These are phyloP conservation scores for Coniella lustricola DNA, from an alignment of 2,329 filamentous ascomycete species.

Conservation along the genomic window DNA sequence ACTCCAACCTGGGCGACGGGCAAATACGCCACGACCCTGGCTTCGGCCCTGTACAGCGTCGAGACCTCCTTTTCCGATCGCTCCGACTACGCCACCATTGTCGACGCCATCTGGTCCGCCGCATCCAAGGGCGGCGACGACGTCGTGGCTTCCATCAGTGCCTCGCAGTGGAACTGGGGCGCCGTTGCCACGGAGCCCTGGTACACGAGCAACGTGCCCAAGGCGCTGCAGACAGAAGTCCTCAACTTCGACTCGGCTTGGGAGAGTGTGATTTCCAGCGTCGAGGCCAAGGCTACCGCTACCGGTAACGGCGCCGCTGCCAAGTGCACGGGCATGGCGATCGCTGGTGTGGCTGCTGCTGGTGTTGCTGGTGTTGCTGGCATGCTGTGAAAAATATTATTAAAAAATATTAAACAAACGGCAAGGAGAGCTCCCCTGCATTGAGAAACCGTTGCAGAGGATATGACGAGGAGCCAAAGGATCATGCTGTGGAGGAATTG, in stretches of 20 bases:
- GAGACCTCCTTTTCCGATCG: constrained; percentile 17
- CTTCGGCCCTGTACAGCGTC: constrained; percentile 17
- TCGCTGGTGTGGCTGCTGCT: constrained; percentile 9
- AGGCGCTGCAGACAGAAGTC: constrained; percentile 12
- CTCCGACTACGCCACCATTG: constrained; percentile 16
- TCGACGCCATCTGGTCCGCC: constrained; percentile 16
- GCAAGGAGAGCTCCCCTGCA: too few relatives aligned
- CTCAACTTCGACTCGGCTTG: constrained; percentile 12
- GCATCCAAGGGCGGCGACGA: constrained; percentile 11
- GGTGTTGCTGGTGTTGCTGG: constrained; percentile 13
- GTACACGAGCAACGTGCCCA: constrained; percentile 14
- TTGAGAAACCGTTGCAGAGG: too few relatives aligned
- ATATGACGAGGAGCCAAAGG: too few relatives aligned
- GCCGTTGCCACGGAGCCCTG: constrained; percentile 16
- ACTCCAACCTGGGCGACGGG: constrained; percentile 19
- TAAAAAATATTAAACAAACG: too few relatives aligned
- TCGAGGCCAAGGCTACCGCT: constrained; percentile 13
- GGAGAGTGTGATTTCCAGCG: constrained; percentile 13
- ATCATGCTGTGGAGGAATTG: too few relatives aligned
- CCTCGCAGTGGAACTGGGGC: constrained; percentile 15
- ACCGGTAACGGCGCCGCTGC: constrained; percentile 7
- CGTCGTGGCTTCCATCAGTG: constrained; percentile 13
- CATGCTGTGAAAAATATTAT: constrained; percentile 6
- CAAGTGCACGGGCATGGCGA: constrained; percentile 10
- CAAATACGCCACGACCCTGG: constrained; percentile 16